phyloP scores from a whole-genome alignment of 305 asterid genomes.

The Fraxinus floribunda region DNA sequence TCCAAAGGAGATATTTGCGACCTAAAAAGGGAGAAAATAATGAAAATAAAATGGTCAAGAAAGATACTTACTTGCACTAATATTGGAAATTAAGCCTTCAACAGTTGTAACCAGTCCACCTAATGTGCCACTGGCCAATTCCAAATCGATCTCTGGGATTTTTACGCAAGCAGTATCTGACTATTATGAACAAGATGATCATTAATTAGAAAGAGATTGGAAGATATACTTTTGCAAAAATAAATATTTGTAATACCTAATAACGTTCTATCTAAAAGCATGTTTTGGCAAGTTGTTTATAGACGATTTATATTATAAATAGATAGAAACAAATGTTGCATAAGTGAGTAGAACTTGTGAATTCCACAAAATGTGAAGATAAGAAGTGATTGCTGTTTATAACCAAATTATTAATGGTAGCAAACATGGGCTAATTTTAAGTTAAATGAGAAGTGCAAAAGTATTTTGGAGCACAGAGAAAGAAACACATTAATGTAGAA shows the following conservation, averaged over 20 bases:
- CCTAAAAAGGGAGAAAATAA: not conserved
- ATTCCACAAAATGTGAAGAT: not conserved
- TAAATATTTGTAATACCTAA: not conserved
- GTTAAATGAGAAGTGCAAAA: not conserved
- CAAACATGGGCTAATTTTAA: not conserved
- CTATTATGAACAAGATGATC: conserved; percentile 35
- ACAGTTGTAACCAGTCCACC: conserved; percentile 93
- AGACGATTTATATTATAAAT: too few relatives aligned
- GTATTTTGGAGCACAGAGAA: not conserved
- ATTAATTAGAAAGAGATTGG: conserved; percentile 20
- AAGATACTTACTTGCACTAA: conserved; percentile 73
- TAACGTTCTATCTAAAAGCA: not conserved
- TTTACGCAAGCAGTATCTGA: conserved; percentile 79
- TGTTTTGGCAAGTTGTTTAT: not conserved
- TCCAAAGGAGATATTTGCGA: not conserved
- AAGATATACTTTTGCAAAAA: not conserved
- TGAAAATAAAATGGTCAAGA: not conserved
- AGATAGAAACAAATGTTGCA: not conserved
- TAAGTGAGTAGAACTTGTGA: not conserved
- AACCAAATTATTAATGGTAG: not conserved
- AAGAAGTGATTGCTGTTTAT: not conserved
- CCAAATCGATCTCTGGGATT: conserved; percentile 87
- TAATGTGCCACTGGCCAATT: conserved; percentile 81
- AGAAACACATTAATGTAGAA: not conserved
- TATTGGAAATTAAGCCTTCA: conserved; percentile 83